These are phyloP conservation scores for Chalciporus chontae DNA, from an alignment of 768 basidiomycete genomes.

Conservation along the genomic window DNA sequence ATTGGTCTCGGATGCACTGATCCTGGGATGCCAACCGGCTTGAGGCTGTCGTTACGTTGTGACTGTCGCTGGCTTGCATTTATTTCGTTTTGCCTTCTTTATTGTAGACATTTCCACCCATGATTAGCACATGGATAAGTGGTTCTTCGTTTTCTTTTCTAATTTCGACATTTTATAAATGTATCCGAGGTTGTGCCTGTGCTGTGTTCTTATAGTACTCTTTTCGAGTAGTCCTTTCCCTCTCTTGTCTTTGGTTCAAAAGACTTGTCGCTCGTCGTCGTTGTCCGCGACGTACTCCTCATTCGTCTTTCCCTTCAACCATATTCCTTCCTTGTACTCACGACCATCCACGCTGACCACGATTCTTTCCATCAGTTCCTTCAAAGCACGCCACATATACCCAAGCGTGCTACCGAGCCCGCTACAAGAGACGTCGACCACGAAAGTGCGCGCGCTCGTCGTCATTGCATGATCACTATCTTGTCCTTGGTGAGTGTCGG, in stretches of 20 bases:
- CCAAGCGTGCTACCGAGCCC: constrained; percentile 29
- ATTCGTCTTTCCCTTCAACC: constrained; percentile 16
- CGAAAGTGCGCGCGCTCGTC: constrained; percentile 36
- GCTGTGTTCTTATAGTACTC: constrained; percentile 36
- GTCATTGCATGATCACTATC: constrained; percentile 41
- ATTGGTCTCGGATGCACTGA: constrained; percentile 30
- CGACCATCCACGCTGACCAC: constrained; percentile 39
- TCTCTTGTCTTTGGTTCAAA: constrained; percentile 25
- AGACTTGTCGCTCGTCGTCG: constrained; percentile 24
- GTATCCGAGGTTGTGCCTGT: constrained; percentile 12
- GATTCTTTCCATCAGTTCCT: constrained; percentile 31
- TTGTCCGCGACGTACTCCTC: constrained; percentile 18
- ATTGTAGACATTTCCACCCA: constrained; percentile 17
- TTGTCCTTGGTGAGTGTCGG: constrained; percentile 35
- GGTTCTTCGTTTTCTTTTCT: constrained; percentile 3
- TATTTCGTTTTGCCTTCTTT: constrained; percentile 5
- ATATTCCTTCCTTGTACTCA: constrained; percentile 24
- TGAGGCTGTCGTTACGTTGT: constrained; percentile 16
- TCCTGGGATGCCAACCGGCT: constrained; percentile 7
- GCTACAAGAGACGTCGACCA: constrained; percentile 30
- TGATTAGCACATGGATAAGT: background rate
- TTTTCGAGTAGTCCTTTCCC: constrained; percentile 17
- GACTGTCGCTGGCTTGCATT: constrained; percentile 6
- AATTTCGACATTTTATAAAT: constrained; percentile 11
- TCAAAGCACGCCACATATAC: constrained; percentile 29